Base-by-base conservation (phyloP, 495 filamentous ascomycete genomes). In the Podospora australis region DNA sequence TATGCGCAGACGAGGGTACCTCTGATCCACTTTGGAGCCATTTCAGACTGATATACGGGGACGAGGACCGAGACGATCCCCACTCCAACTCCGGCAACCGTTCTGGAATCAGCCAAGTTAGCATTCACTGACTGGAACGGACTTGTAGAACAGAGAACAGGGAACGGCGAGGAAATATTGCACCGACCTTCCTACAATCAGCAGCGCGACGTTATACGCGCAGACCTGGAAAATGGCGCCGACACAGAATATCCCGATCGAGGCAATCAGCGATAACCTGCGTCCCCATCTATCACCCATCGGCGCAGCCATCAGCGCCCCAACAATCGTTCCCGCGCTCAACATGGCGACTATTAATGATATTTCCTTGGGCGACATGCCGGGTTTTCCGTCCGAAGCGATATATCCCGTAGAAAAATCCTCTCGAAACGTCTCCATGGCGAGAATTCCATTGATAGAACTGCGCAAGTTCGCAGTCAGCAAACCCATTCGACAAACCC, bases 1-100 rank as follows among this genome's bases (percentile, higher is more conserved):
- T 95, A 96, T 35, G 84, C 82, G 63, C 87, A 87, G 44, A 95
- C 88, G 22, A 95, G 77, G n/a, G 87, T 84, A 60, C 90, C 90
- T 68, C 90, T 82, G 58, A 96, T 87, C 83, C 88, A 92, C 68
- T 89, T 88, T 14, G 90, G 90, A 0, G 87, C 82, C 58, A 87
- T 89, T 67, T 94, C 88, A 7, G 90, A 95, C 68, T 92, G 87
- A 70, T 95, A 96, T 14, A 88, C 73, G 29, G 84, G 90, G 50
- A 95, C 83, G 44, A 87, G 72, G 57, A 86, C 84, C 13, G 86
- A 95, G 19, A 92, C 77, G 46, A 88, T 71, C 56, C 90, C 90
- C 44, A 96, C 87, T 61, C 90, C 90, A 29, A 88, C 71, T 54
- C 90, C 90, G 48, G 88, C 87, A 39, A 95, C 59, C 45, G 75